phyloP scores from a whole-genome alignment of 1,139 yeast genomes.

The Yamadazyma triangularis region DNA sequence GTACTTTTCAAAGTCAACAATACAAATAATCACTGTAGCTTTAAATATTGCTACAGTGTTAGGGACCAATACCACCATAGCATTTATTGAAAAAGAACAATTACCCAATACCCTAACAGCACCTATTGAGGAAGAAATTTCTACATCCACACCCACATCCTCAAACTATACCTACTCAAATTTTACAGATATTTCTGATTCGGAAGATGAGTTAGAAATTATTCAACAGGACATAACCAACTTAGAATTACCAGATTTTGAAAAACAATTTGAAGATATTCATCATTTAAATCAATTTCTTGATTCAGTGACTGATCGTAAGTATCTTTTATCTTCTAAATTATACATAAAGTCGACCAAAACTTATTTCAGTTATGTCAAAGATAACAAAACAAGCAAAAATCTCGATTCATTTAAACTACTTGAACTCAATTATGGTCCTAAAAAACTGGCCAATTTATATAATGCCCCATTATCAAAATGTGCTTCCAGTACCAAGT shows the following conservation, averaged over 20 bases:
- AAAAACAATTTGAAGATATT: neutral
- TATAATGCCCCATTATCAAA: conserved; percentile 7
- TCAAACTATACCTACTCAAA: too few relatives aligned
- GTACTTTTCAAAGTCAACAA: too few relatives aligned
- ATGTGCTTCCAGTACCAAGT: conserved; percentile 5
- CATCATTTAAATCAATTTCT: neutral
- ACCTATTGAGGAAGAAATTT: too few relatives aligned
- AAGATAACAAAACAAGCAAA: neutral
- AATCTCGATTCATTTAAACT: neutral
- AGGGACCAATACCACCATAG: too few relatives aligned
- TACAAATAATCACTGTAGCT: too few relatives aligned
- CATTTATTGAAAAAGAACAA: too few relatives aligned
- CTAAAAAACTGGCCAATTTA: conserved; percentile 4
- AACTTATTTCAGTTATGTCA: neutral
- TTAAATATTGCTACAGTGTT: too few relatives aligned
- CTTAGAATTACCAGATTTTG: neutral
- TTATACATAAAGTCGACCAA: neutral
- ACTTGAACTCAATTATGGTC: neutral
- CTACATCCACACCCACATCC: too few relatives aligned
- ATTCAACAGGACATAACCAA: neutral
- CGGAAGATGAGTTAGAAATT: neutral
- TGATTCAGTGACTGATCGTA: neutral
- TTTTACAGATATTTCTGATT: too few relatives aligned
- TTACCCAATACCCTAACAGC: too few relatives aligned
- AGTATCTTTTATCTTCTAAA: neutral